Evolutionary conservation across 208 protist species (phyloP).

Genomic region (Perkinsela sp.): DNA sequence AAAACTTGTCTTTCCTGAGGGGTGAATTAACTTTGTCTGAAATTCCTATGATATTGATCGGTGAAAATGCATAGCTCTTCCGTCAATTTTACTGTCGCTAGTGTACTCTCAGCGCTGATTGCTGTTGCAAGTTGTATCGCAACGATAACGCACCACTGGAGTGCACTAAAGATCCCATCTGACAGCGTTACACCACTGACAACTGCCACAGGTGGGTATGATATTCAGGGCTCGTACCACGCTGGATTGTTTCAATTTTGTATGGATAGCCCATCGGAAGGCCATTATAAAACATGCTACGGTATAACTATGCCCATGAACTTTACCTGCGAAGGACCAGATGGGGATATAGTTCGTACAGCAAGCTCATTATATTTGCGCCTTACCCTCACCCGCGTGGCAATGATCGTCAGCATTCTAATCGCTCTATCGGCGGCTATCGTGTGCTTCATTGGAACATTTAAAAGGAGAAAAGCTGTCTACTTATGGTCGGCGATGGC

Average conservation of each 20-base stretch:
- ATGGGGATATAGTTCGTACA: neutral
- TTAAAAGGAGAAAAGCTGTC: neutral
- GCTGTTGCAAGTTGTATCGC: too few species aligned
- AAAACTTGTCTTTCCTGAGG: too few species aligned
- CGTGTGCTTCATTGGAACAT: neutral
- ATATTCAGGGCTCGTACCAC: neutral
- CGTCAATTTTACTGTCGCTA: too few species aligned
- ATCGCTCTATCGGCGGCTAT: neutral
- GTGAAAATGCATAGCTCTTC: too few species aligned
- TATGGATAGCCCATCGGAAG: neutral
- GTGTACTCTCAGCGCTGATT: too few species aligned
- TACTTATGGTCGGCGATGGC: neutral
- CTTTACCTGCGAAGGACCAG: neutral
- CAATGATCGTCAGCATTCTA: neutral
- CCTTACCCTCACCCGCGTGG: neutral
- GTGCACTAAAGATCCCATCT: neutral
- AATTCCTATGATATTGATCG: too few species aligned
- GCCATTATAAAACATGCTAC: neutral
- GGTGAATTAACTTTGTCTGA: too few species aligned
- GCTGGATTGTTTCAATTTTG: conserved; percentile 1
- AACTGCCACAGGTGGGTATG: neutral
- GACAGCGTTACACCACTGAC: neutral
- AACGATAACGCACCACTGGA: neutral
- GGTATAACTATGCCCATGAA: neutral
- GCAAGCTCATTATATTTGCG: neutral